Conservation (phyloP, 2,329 filamentous ascomycete species). For the Aspergillus carbonarius region DNA sequence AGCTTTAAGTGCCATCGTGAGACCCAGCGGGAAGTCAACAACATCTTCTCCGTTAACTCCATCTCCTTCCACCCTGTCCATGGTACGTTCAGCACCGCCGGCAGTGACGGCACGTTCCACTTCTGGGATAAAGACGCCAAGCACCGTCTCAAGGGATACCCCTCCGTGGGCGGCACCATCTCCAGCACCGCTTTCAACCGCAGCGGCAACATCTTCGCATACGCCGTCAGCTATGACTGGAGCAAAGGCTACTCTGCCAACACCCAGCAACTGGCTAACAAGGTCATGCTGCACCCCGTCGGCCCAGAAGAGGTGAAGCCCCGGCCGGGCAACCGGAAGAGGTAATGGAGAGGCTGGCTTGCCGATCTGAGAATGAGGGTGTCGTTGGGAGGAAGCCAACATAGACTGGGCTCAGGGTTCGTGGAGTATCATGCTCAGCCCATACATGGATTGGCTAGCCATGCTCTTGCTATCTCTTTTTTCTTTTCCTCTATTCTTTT, state of each 20-base stretch:
- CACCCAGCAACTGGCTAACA: constrained; percentile 66
- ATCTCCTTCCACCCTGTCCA: constrained; percentile 97
- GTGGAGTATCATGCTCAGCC: neutral
- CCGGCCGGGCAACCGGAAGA: constrained; percentile 46
- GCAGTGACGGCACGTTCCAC: constrained; percentile 85
- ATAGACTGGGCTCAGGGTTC: neutral
- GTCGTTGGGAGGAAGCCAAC: constrained; percentile 3
- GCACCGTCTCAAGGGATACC: constrained; percentile 85
- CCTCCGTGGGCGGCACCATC: constrained; percentile 80
- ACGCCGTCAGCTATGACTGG: constrained; percentile 96
- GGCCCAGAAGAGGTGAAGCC: constrained; percentile 64
- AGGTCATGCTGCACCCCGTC: constrained; percentile 82
- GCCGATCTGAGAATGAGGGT: constrained; percentile 6
- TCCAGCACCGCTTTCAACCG: constrained; percentile 88
- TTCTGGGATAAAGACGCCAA: constrained; percentile 84
- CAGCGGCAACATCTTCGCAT: constrained; percentile 79
- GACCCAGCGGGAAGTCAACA: constrained; percentile 68
- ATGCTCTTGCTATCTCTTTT: neutral
- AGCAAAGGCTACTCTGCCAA: constrained; percentile 91
- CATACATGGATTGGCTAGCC: constrained; percentile 2
- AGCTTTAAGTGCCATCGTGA: constrained; percentile 99
- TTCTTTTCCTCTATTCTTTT: neutral
- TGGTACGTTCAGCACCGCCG: constrained; percentile 97
- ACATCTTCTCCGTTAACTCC: constrained; percentile 92
- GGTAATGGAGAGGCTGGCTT: constrained; percentile 27